Conservation (phyloP, 2,329 filamentous ascomycete genomes). For the Verticillium nubilum region DNA sequence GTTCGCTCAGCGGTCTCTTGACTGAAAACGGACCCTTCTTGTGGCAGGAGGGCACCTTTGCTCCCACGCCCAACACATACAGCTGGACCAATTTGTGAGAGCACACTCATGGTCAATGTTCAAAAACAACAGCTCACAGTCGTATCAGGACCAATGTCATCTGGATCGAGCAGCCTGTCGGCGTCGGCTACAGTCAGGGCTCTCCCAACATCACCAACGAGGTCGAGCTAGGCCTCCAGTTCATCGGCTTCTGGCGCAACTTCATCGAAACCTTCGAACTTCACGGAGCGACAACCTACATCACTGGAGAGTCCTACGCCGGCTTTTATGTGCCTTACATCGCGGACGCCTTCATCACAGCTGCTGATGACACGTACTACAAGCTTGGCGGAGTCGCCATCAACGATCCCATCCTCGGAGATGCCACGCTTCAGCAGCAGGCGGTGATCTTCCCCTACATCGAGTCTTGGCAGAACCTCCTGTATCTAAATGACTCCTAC, state of each 20-base stretch:
- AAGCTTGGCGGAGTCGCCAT: slow-evolving; percentile 65
- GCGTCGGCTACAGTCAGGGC: slow-evolving; percentile 65
- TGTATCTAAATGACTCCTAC: slow-evolving; percentile 59
- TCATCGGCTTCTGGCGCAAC: slow-evolving; percentile 76
- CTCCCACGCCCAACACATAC: slow-evolving; percentile 61
- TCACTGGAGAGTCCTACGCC: slow-evolving; percentile 66
- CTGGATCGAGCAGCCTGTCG: slow-evolving; percentile 64
- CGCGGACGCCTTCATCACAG: slow-evolving; percentile 65
- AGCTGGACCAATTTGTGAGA: slow-evolving; percentile 59
- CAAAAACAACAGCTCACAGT: not conserved
- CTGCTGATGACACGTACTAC: slow-evolving; percentile 59
- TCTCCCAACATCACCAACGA: slow-evolving; percentile 59
- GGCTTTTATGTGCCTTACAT: slow-evolving; percentile 68
- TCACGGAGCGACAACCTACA: slow-evolving; percentile 64
- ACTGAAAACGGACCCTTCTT: slow-evolving; percentile 73
- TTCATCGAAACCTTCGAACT: slow-evolving; percentile 66
- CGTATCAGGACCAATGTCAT: slow-evolving; percentile 58
- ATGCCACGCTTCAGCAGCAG: slow-evolving; percentile 36
- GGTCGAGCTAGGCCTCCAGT: slow-evolving; percentile 63
- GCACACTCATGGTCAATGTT: not conserved
- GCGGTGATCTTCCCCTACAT: slow-evolving; percentile 53
- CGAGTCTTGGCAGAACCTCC: slow-evolving; percentile 54
- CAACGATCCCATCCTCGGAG: slow-evolving; percentile 64
- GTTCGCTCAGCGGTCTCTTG: slow-evolving; percentile 61
- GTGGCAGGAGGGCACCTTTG: slow-evolving; percentile 65